Percentiles rank a stretch among this genome's conserved stretches.
Conservation (phyloP, 805 yeast genomes). For the Kodamaea neixiangensis region DNA sequence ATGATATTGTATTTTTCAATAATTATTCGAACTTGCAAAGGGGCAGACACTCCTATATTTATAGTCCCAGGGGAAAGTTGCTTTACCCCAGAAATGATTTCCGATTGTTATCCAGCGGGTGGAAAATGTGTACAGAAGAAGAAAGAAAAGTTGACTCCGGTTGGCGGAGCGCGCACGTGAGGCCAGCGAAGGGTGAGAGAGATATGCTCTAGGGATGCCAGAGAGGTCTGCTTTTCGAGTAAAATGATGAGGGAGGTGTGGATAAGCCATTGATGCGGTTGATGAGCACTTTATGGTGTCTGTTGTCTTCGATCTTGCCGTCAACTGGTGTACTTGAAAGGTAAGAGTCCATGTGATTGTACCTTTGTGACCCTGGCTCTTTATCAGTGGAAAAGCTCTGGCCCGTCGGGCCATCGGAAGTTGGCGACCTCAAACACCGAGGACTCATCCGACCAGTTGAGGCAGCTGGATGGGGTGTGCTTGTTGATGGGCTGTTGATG, state of each 20-base stretch:
- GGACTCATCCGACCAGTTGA: not conserved
- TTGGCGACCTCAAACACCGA: not conserved
- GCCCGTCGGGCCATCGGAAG: conserved; percentile 1
- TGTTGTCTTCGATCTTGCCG: not conserved
- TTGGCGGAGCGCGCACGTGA: not conserved
- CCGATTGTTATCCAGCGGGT: conserved; percentile 3
- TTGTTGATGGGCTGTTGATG: no score
- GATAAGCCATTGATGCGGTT: no score
- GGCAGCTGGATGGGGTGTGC: not conserved
- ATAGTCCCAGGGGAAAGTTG: not conserved
- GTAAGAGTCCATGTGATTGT: not conserved
- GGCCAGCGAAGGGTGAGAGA: not conserved
- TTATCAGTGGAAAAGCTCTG: not conserved
- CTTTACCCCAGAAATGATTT: not conserved
- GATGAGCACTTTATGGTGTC: not conserved
- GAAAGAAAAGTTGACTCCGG: not conserved
- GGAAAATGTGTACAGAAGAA: not conserved
- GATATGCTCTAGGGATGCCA: not conserved
- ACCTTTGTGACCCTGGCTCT: conserved; percentile 2
- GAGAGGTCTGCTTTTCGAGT: not conserved
- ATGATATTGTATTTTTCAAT: conserved; percentile 16
- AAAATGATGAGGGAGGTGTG: not conserved
- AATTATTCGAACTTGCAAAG: not conserved
- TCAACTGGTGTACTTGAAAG: no score
- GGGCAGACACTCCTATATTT: not conserved